Conservation (phyloP, 257 asterid species). For the Primulina eburnea region DNA sequence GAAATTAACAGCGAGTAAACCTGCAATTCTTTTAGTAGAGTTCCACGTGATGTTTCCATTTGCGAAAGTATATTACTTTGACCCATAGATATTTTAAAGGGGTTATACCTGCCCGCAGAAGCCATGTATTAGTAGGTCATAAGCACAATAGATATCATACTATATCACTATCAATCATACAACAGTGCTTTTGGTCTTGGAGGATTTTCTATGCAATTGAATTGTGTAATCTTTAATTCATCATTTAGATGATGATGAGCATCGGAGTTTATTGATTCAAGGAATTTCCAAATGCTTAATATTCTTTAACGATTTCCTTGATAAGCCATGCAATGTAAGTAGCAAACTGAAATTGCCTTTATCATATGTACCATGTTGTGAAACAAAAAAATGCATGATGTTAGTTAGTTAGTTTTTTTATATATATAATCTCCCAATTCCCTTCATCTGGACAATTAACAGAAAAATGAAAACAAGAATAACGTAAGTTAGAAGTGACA, state of each 20-base stretch:
- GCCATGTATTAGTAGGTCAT: conserved; percentile 11
- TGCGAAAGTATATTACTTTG: conserved; percentile 41
- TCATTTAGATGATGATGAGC: background rate
- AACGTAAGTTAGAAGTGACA: background rate
- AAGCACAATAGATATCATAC: background rate
- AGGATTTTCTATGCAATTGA: background rate
- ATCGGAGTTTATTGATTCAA: background rate
- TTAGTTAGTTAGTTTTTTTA: too few species aligned
- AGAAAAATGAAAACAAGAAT: background rate
- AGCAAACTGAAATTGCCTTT: background rate
- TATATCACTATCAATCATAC: conserved; percentile 1
- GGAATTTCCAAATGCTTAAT: background rate
- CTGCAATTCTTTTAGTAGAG: conserved; percentile 85
- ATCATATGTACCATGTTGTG: background rate
- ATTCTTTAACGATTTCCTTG: background rate
- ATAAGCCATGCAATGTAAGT: background rate
- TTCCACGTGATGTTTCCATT: conserved; percentile 79
- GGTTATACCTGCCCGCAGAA: conserved; percentile 35
- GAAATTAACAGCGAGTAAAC: conserved; percentile 30
- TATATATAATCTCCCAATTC: too few species aligned
- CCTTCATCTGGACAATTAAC: too few species aligned
- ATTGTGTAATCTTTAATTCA: background rate
- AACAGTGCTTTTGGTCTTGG: background rate
- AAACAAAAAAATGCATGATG: background rate
- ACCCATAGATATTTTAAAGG: conserved; percentile 36